Evolutionary conservation across 1,284 basidiomycete species (phyloP), one percentile per base, ranked within the genome.

Genomic region (Sporisorium graminicola): DNA sequence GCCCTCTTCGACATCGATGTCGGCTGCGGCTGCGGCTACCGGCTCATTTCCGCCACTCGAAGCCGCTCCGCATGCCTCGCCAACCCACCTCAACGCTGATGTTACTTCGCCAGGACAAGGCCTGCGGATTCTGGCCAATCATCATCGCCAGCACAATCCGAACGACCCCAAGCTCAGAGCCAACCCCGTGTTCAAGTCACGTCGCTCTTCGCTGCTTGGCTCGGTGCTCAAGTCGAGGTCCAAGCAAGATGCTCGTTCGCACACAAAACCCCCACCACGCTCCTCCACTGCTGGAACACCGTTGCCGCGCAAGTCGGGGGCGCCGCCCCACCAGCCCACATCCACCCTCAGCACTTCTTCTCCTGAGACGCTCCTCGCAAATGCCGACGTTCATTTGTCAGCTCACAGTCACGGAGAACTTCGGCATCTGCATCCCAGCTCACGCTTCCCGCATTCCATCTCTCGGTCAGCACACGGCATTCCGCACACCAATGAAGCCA

Each of bases 131-230:
- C 35, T 77, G 5, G 65, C 74, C 31, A 77, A 77, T 22, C 74
- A 77, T 43, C 74, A 77, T 56, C 69, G 74, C n/a, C 27, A 58
- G 53, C 58, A 73, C 70, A 77, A 77, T 20, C 74, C 63, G 3
- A 24, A 73, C 64, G 70, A 77, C 24, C 65, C 74, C 4, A 70
- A 69, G 37, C 70, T 77, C 29, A 58, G 49, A 16, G 62, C 74
- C 4, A 77, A 47, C 8, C 63, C 69, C 14, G 64, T 56, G 55
- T 60, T 65, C 65, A 72, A 64, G 47, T 69, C 69, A 1, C 69
- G 69, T 20, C 57, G 74, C 13, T 65, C 74, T 9, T 62, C 69
- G 20, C 69, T 77, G 44, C 60, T 77, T 3, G 59, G 56, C 12
- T 50, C 59, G 20, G 63, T 77, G 8, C 62, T 76, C 65, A 72